Conservation (phyloP, 331 rosid species). For the Stylosanthes scabra region DNA sequence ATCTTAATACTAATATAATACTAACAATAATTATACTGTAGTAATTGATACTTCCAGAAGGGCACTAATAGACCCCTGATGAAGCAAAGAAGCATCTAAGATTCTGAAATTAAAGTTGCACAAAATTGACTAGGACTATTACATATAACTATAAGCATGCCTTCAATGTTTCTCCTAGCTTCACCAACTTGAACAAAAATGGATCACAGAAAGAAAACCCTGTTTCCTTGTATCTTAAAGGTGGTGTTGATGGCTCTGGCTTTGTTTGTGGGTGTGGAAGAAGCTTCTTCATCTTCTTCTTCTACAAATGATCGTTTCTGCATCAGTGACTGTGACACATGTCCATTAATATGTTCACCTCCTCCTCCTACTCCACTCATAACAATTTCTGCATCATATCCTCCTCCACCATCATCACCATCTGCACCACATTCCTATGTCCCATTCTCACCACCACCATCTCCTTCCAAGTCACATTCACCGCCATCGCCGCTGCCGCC, state of each 20-base stretch:
- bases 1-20: too few relatives aligned
- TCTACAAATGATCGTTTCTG: slow-evolving; percentile 45
- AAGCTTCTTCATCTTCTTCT: slow-evolving; percentile 39
- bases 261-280: slow-evolving; percentile 39
- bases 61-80: slow-evolving; percentile 14
- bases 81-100: slow-evolving; percentile 54
- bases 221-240: slow-evolving; percentile 41
- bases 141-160: background rate
- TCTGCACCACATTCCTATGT: slow-evolving; percentile 34
- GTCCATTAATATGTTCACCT: slow-evolving; percentile 76
- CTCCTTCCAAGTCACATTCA: slow-evolving; percentile 28
- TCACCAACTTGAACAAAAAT: slow-evolving; percentile 41
- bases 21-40: background rate
- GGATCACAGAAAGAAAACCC: slow-evolving; percentile 30
- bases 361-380: slow-evolving; percentile 48
- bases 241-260: slow-evolving; percentile 38
- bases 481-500: slow-evolving; percentile 43
- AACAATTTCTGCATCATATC: slow-evolving; percentile 11
- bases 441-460: slow-evolving; percentile 26
- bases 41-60: slow-evolving; percentile 19
- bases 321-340: slow-evolving; percentile 71
- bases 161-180: slow-evolving; percentile 22
- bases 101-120: slow-evolving; percentile 27
- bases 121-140: background rate
- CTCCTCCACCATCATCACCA: slow-evolving; percentile 42